Base-by-base conservation (phyloP, 2,329 filamentous ascomycete genomes). In the Eutypella sp. region DNA sequence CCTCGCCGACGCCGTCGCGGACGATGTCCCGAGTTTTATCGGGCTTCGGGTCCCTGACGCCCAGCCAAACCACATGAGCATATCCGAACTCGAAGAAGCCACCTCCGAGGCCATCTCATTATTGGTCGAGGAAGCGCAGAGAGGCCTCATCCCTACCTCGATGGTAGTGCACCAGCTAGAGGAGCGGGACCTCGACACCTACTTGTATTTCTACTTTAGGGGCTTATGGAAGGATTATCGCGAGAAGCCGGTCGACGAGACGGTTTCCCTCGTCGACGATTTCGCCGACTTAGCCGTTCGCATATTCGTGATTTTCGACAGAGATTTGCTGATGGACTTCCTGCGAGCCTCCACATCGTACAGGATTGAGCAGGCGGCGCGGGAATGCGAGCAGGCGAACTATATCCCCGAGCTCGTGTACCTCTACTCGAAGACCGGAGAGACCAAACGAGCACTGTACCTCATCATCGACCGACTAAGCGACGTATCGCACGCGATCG, bases 351-450 rank as follows among this genome's bases (percentile, higher is more conserved):
- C 89, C 7, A 91, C 89, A 8, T 85, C 84, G 2, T 99, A 97
- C 64, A 83, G 82, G n/a, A 90, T 96, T 56, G 89, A 93, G 58
- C 85, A 81, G 69, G 89, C 69, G 64, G 87, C 69, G 52, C 79
- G 71, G 76, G 82, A 95, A 57, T 99, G 93, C 61, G 90, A 97
- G 65, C 71, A 75, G 13, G 78, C 81, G 54, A 82, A 85, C 54
- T 97, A 87, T 66, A 87, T 95, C 40, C 87, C 89, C 31, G 93
- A 99, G 63, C 79, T 97, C n/a, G 92, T 99, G 13, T 93, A 93
- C 60, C 79, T 99, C 2, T 86, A 97, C 58, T 95, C 90, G 49
- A 96, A 96, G 64, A 97, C 90, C 0, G 93, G 93, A 0, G 85
- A 96, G 65, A 93, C 89, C 57, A 95, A 96, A 66, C 83, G 87